These are phyloP conservation scores for Ustilago tritici DNA, from an alignment of 1,284 basidiomycete species.

Conservation along the genomic window DNA sequence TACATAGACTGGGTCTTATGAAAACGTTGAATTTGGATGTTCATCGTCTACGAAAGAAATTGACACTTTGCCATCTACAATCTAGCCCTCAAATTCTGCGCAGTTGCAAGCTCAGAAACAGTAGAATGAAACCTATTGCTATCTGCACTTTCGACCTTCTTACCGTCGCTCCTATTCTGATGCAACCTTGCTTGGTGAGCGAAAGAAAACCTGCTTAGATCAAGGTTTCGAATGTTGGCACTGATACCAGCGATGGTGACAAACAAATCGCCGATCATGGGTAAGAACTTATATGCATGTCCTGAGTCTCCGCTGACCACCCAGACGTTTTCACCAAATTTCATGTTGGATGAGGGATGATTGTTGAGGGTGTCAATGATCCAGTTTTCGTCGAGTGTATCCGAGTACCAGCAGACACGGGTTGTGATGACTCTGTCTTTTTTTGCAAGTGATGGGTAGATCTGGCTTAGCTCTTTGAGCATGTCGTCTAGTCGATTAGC, in stretches of 20 bases:
- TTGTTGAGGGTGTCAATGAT: slow-evolving; percentile 72
- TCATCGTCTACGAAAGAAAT: background rate
- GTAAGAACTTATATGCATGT: slow-evolving; percentile 77
- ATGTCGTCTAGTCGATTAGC: slow-evolving; percentile 73
- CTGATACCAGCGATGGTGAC: slow-evolving; percentile 71
- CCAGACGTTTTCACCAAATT: slow-evolving; percentile 66
- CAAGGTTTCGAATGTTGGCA: slow-evolving; percentile 16
- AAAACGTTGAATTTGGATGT: background rate
- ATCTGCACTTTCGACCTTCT: slow-evolving; percentile 21
- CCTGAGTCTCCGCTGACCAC: slow-evolving; percentile 72
- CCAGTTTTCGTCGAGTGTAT: slow-evolving; percentile 72
- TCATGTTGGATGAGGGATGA: slow-evolving; percentile 30
- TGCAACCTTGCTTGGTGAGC: slow-evolving; percentile 39
- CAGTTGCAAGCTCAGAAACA: background rate
- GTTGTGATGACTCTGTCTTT: slow-evolving; percentile 74
- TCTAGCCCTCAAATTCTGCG: slow-evolving; percentile 19
- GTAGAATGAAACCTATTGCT: slow-evolving; percentile 25
- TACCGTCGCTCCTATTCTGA: background rate
- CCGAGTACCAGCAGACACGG: slow-evolving; percentile 82
- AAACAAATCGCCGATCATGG: slow-evolving; percentile 81
- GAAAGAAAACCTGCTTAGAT: slow-evolving; percentile 42
- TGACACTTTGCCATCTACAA: slow-evolving; percentile 2
- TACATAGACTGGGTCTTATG: too few relatives aligned
- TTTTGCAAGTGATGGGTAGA: slow-evolving; percentile 77
- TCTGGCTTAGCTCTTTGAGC: slow-evolving; percentile 73